Evolutionary conservation across 805 yeast genomes (phyloP).

Genomic region (Ogataea nakhonphanomensis): DNA sequence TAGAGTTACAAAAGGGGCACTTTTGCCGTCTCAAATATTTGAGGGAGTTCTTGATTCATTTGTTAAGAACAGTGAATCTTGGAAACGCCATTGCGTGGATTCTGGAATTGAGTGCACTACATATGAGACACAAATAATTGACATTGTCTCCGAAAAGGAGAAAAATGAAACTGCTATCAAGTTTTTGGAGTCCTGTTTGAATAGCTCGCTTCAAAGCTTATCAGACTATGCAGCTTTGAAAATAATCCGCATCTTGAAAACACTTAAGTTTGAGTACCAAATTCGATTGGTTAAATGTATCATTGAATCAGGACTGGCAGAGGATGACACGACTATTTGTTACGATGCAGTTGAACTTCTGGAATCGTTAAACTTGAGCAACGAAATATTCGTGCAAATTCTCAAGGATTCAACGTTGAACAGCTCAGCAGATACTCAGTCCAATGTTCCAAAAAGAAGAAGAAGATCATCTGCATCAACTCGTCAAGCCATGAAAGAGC

Average conservation of each 20-base stretch:
- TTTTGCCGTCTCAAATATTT: conserved; percentile 45
- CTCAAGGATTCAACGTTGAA: conserved; percentile 44
- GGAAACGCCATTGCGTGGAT: conserved; percentile 42
- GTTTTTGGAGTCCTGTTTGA: conserved; percentile 55
- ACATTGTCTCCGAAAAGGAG: conserved; percentile 62
- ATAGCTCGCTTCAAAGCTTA: conserved; percentile 40
- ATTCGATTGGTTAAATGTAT: conserved; percentile 55
- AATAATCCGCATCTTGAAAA: conserved; percentile 51
- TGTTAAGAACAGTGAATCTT: conserved; percentile 41
- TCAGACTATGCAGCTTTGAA: conserved; percentile 49
- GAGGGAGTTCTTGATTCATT: conserved; percentile 45
- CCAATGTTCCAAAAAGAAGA: conserved; percentile 69
- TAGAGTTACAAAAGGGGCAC: conserved; percentile 38
- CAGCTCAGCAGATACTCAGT: conserved; percentile 30
- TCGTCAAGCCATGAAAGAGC: conserved; percentile 70
- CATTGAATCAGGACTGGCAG: conserved; percentile 43
- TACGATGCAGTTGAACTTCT: conserved; percentile 55
- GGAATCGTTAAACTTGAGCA: conserved; percentile 51
- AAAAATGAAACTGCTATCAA: conserved; percentile 52
- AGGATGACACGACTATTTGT: conserved; percentile 34
- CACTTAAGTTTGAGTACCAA: conserved; percentile 57
- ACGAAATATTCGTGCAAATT: conserved; percentile 55
- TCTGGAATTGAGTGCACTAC: conserved; percentile 49
- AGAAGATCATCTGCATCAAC: conserved; percentile 76
- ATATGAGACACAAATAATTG: conserved; percentile 57